Conservation (phyloP, 257 asterid species). For the Agastache rugosa region DNA sequence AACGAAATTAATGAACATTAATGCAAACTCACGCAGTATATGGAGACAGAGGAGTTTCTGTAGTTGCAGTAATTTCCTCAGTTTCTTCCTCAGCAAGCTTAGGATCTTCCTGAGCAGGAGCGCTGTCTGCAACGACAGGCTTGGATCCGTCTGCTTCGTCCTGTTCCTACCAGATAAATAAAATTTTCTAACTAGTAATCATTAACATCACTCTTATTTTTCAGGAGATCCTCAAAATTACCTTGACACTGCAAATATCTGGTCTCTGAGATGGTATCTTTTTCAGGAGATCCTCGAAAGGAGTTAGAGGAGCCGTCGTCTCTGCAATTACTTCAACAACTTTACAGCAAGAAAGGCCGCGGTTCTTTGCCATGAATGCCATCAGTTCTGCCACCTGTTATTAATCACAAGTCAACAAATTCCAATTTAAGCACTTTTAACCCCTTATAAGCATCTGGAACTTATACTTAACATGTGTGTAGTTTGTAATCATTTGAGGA, state of each 20-base stretch:
- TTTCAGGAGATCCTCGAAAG: slow-evolving; percentile 73
- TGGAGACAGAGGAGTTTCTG: slow-evolving; percentile 64
- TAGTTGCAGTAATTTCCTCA: slow-evolving; percentile 45
- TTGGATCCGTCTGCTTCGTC: slow-evolving; percentile 42
- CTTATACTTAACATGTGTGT: background rate
- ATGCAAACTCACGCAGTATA: slow-evolving; percentile 65
- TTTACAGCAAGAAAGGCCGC: slow-evolving; percentile 74
- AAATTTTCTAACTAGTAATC: background rate
- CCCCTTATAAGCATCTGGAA: background rate
- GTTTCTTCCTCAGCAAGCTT: slow-evolving; percentile 40
- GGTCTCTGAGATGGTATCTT: slow-evolving; percentile 70
- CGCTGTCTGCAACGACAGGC: slow-evolving; percentile 46
- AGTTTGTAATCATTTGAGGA: background rate
- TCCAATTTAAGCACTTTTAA: slow-evolving; percentile 15
- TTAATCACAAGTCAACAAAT: slow-evolving; percentile 31
- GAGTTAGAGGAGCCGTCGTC: slow-evolving; percentile 82
- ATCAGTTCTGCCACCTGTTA: slow-evolving; percentile 90
- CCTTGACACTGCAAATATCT: slow-evolving; percentile 53
- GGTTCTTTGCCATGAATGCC: slow-evolving; percentile 86
- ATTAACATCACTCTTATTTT: background rate
- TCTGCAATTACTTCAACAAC: slow-evolving; percentile 94
- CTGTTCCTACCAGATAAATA: slow-evolving; percentile 49
- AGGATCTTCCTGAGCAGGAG: slow-evolving; percentile 34
- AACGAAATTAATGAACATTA: background rate
- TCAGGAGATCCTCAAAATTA: slow-evolving; percentile 30